Percentiles rank a stretch among this genome's conserved stretches.
These are phyloP conservation scores for Rhododendron simsii DNA, from an alignment of 148 eudicot species.

Conservation along the genomic window DNA sequence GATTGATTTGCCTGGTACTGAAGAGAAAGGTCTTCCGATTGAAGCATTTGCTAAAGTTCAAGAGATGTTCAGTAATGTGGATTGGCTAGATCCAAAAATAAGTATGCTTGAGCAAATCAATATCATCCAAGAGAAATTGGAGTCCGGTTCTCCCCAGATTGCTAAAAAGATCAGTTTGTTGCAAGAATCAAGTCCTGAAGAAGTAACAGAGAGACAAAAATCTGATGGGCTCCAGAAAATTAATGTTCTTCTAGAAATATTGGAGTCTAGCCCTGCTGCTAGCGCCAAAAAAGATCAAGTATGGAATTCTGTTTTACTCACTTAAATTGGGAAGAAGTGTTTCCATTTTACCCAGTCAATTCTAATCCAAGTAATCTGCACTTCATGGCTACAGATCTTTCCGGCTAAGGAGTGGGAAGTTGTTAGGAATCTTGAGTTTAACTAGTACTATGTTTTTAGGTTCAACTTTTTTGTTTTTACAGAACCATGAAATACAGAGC, in stretches of 20 bases:
- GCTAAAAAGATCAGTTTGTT: conserved; percentile 19
- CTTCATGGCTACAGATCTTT: background rate
- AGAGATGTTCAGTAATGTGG: conserved; percentile 60
- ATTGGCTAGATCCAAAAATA: conserved; percentile 48
- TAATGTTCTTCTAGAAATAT: conserved; percentile 31
- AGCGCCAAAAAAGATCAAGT: conserved; percentile 11
- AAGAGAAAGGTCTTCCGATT: conserved; percentile 62
- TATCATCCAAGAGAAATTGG: conserved; percentile 38
- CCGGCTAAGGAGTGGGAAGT: background rate
- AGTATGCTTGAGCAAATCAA: conserved; percentile 42
- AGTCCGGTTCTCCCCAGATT: conserved; percentile 19
- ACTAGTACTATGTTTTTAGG: background rate
- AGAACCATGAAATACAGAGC: background rate
- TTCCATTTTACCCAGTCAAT: background rate
- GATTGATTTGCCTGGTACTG: conserved; percentile 34
- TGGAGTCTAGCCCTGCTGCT: conserved; percentile 22
- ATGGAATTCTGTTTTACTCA: background rate
- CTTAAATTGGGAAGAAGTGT: background rate
- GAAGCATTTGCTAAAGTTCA: conserved; percentile 73
- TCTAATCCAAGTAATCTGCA: background rate
- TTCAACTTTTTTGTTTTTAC: background rate
- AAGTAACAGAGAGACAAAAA: conserved; percentile 9
- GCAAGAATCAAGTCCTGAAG: conserved; percentile 20
- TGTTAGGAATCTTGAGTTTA: background rate
- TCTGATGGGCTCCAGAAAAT: conserved; percentile 1